Evolutionary conservation across 495 filamentous ascomycete species (phyloP), one percentile per base, ranked within the genome.

Genomic region (Cercophora scortea): DNA sequence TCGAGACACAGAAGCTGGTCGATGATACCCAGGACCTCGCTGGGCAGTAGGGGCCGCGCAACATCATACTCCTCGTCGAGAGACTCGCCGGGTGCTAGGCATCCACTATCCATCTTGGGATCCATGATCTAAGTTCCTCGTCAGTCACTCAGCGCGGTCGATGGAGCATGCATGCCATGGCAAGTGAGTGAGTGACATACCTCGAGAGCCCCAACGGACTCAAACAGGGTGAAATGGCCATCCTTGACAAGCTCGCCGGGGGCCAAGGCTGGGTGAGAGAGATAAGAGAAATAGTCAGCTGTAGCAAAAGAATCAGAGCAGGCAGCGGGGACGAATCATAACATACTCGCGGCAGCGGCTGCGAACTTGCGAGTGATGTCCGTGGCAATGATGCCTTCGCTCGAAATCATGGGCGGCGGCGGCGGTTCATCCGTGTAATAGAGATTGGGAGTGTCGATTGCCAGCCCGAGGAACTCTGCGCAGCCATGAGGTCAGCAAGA

Each of bases 41-140:
- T 81, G 6, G 91, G 86, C 43, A 81, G 69, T 33, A 96, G 70
- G 45, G 78, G 72, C 51, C 77, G 71, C 50, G 80, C 76, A 49
- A 88, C 79, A 67, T 97, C 88, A 72, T 95, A 97, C 55, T 88
- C 81, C 47, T 92, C 85, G 54, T 95, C 87, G 6, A 95, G 75
- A 34, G 82, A 84, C 58, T 95, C 89, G 41, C 82, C 88, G 9
- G 84, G 79, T 11, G 77, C 78, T 13, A 93, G 67, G 58, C 83
- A 87, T 33, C 93, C 93, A 62, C 88, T 96, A 63, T 98, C 93
- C 93, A 98, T 97, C 67, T 96, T 98, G 0, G 86, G 83, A 62
- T 98, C 93, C 90, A 96, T 95, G 53, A 98, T 92, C 93, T 98
- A 46, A 18, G 8, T 25, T 25, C 25, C 25, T 25, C 25, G 25